These are phyloP conservation scores for Hirsutella rhossiliensis DNA, from an alignment of 2,329 filamentous ascomycete genomes.

Conservation along the genomic window DNA sequence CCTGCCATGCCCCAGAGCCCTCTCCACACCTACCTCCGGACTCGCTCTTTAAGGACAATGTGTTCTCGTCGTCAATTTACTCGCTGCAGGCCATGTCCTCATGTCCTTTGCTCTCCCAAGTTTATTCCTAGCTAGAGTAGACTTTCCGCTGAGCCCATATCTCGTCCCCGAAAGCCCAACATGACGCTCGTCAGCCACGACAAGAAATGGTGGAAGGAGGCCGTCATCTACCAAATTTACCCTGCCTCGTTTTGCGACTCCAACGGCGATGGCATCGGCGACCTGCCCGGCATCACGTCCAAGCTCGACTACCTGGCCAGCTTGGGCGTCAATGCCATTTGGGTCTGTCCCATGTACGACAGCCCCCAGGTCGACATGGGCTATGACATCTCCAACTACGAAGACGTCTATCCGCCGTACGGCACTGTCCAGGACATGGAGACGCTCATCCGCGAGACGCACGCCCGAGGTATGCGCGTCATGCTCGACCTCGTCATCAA, in stretches of 20 bases:
- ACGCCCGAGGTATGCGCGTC: constrained; percentile 53
- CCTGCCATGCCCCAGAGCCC: no score
- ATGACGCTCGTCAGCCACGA: constrained; percentile 12
- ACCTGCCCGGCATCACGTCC: constrained; percentile 49
- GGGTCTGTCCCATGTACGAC: constrained; percentile 55
- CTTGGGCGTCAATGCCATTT: constrained; percentile 52
- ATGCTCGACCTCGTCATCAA: constrained; percentile 70
- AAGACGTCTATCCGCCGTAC: constrained; percentile 51
- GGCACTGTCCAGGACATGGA: constrained; percentile 57
- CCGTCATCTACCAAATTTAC: constrained; percentile 47
- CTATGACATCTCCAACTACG: constrained; percentile 59
- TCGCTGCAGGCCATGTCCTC: no score
- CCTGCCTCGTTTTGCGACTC: constrained; percentile 45
- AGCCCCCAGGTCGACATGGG: constrained; percentile 58
- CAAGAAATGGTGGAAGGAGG: constrained; percentile 42
- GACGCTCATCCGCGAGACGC: constrained; percentile 44
- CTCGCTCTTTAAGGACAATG: no score
- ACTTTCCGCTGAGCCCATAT: not conserved
- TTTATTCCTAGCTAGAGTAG: no score
- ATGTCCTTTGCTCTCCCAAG: no score
- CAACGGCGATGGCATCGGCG: constrained; percentile 47
- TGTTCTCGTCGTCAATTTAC: no score
- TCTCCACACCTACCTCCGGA: no score
- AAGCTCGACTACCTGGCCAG: constrained; percentile 49
- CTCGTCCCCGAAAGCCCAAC: not conserved